Evolutionary conservation across 108 stramenopile genomes (phyloP).

Genomic region (Cyclotella sp.): DNA sequence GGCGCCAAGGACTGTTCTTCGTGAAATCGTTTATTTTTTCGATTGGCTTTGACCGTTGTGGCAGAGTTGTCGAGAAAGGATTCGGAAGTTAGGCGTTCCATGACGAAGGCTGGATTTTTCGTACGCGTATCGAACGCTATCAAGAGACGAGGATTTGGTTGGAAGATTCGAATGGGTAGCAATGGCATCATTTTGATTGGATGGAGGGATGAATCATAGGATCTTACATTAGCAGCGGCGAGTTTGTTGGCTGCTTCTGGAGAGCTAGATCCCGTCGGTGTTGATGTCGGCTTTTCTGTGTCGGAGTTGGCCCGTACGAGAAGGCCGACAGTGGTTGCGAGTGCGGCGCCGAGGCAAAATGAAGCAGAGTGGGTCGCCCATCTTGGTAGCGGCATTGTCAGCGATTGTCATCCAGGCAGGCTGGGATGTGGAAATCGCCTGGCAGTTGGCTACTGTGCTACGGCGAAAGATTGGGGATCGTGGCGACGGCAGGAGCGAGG

Average conservation of each 20-base stretch:
- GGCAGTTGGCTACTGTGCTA: not conserved
- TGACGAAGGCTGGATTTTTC: constrained; percentile 74
- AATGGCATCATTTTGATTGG: constrained; percentile 39
- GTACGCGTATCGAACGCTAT: constrained; percentile 81
- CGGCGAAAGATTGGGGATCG: not conserved
- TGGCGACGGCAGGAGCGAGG: no score
- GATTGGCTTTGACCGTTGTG: not conserved
- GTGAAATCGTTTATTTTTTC: constrained; percentile 60
- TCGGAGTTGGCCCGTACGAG: constrained; percentile 1
- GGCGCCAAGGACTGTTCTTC: constrained; percentile 64
- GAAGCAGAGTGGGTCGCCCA: constrained; percentile 38
- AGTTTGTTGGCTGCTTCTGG: not conserved
- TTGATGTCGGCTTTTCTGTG: not conserved
- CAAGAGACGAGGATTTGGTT: constrained; percentile 71
- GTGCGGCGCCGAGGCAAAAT: constrained; percentile 44
- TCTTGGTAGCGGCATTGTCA: constrained; percentile 28
- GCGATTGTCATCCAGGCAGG: not conserved
- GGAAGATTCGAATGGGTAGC: constrained; percentile 60
- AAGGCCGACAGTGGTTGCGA: not conserved
- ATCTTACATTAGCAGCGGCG: no score
- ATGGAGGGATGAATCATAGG: not conserved
- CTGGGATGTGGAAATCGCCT: not conserved
- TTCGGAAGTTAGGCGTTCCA: constrained; percentile 56
- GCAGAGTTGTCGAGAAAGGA: not conserved
- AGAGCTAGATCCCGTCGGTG: not conserved